Percentiles rank a stretch among this genome's conserved stretches.
These are phyloP conservation scores for Astraeus odoratus DNA, from an alignment of 768 basidiomycete genomes.

Conservation along the genomic window DNA sequence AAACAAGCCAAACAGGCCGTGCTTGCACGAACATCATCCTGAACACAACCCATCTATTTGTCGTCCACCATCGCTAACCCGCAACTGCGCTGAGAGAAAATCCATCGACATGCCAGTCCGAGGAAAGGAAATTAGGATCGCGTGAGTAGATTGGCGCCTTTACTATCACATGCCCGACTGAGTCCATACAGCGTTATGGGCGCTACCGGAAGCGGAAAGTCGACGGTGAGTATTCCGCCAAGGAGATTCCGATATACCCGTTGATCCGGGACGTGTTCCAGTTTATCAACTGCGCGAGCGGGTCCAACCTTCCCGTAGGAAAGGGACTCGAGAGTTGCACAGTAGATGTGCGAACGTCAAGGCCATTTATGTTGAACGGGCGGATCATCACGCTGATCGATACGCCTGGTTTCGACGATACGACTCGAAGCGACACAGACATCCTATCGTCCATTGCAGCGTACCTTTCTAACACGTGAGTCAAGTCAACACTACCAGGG, in stretches of 20 bases:
- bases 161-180: background rate
- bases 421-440: conserved; percentile 35
- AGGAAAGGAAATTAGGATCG: conserved; percentile 7
- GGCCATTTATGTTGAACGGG: conserved; percentile 35
- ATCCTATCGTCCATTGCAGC: conserved; percentile 39
- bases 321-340: conserved; percentile 39
- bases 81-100: background rate
- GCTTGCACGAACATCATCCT: background rate
- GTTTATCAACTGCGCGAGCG: conserved; percentile 45
- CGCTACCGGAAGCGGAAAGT: conserved; percentile 14
- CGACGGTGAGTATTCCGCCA: conserved; percentile 7
- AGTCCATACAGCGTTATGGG: conserved; percentile 10
- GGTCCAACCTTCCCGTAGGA: conserved; percentile 35
- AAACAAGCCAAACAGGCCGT: background rate
- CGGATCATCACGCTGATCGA: conserved; percentile 39
- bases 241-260: background rate
- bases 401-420: conserved; percentile 51
- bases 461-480: conserved; percentile 9
- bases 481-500: background rate
- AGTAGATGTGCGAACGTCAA: conserved; percentile 29
- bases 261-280: conserved; percentile 12
- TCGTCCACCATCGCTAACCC: background rate
- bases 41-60: background rate
- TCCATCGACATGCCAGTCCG: background rate
- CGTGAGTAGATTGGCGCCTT: conserved; percentile 3